phyloP scores from a whole-genome alignment of 352 stramenopile genomes.

The Peronospora destructor region DNA sequence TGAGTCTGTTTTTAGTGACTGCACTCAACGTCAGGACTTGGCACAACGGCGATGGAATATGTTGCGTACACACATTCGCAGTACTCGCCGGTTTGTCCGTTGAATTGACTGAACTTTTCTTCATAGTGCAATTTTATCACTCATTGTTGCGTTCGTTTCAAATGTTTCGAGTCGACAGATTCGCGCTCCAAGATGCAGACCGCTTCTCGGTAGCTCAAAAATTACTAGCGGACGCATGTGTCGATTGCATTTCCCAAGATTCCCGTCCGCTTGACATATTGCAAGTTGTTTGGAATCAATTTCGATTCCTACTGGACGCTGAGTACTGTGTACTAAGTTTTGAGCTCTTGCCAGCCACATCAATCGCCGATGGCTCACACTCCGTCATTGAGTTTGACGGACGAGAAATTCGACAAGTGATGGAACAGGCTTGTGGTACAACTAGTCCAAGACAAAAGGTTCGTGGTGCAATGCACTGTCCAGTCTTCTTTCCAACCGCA shows the following conservation, averaged over 20 bases:
- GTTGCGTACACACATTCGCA: slow-evolving; percentile 56
- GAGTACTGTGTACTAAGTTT: slow-evolving; percentile 60
- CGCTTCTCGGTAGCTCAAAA: slow-evolving; percentile 49
- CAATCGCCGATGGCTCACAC: slow-evolving; percentile 8
- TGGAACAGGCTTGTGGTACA: slow-evolving; percentile 22
- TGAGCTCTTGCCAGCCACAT: slow-evolving; percentile 20
- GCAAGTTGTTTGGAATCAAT: slow-evolving; percentile 41
- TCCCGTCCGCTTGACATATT: slow-evolving; percentile 13
- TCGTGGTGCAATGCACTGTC: slow-evolving; percentile 6
- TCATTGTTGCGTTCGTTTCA: slow-evolving; percentile 3
- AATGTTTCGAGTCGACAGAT: slow-evolving; percentile 18
- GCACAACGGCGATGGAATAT: slow-evolving; percentile 45
- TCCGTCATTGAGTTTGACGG: slow-evolving; percentile 59
- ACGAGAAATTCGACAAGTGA: slow-evolving; percentile 36
- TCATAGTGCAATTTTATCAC: neutral
- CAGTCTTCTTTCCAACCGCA: slow-evolving; percentile 32
- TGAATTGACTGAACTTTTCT: slow-evolving; percentile 2
- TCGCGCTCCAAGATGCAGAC: slow-evolving; percentile 36
- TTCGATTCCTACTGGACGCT: slow-evolving; percentile 52
- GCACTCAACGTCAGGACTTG: slow-evolving; percentile 3
- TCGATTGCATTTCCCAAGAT: neutral
- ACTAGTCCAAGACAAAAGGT: slow-evolving; percentile 23
- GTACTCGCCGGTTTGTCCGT: slow-evolving; percentile 47
- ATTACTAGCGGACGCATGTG: slow-evolving; percentile 37
- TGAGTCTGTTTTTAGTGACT: neutral